Evolutionary conservation across 164 flowering plant genomes (phyloP).

Genomic region (Stephania yunnanensis): DNA sequence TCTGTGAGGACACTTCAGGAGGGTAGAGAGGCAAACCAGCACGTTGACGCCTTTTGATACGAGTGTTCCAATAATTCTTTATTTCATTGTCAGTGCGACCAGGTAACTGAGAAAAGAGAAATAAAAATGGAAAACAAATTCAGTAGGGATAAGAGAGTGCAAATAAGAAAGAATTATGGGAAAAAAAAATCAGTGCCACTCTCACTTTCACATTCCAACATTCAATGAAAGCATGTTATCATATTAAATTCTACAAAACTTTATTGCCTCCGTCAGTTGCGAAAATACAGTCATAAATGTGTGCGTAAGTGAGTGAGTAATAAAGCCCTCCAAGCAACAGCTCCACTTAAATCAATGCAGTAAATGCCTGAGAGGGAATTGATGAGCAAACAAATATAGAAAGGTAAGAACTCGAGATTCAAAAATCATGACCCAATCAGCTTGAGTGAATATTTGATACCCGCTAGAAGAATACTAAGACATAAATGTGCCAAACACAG

Average conservation of each 20-base stretch:
- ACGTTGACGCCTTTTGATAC: slow-evolving; percentile 81
- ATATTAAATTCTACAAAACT: background rate
- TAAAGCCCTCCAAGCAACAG: no score
- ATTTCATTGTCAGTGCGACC: slow-evolving; percentile 99
- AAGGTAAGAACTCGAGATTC: no score
- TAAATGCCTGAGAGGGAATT: no score
- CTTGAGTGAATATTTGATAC: no score
- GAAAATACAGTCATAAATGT: no score
- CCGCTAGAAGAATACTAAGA: background rate
- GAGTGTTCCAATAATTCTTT: slow-evolving; percentile 96
- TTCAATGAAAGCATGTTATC: background rate
- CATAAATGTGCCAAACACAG: background rate
- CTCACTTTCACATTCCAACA: background rate
- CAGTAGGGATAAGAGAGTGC: background rate
- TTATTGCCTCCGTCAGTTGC: background rate
- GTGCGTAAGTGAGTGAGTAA: no score
- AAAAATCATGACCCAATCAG: no score
- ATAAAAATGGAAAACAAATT: background rate
- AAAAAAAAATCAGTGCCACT: background rate
- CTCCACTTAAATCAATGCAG: no score
- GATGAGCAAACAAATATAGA: no score
- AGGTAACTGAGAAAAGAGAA: slow-evolving; percentile 54
- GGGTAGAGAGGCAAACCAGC: slow-evolving; percentile 94
- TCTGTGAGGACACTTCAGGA: slow-evolving; percentile 51
- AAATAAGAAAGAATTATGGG: background rate